Conservation (phyloP, 179 eudicot species). For the Spinacia oleracea region DNA sequence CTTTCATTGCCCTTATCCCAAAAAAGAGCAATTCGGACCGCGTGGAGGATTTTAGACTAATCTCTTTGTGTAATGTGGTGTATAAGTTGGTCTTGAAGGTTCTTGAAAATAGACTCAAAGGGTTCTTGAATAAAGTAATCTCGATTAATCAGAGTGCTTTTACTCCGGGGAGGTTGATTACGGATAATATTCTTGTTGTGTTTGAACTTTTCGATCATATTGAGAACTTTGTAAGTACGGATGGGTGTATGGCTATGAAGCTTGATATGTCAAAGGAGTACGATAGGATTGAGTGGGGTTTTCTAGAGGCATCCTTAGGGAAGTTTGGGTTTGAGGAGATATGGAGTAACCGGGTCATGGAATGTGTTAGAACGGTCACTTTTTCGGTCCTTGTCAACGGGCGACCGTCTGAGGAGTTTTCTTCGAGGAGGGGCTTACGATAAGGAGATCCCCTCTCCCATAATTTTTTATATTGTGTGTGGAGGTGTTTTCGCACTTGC, state of each 20-base stretch:
- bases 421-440: background rate
- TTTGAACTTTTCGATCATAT: constrained; percentile 2
- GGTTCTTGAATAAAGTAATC: no score
- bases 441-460: constrained; percentile 13
- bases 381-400: background rate
- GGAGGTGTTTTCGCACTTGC: background rate
- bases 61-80: constrained; percentile 1
- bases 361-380: background rate
- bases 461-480: background rate
- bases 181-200: background rate
- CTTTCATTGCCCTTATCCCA: background rate
- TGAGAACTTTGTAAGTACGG: background rate
- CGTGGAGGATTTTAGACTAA: background rate
- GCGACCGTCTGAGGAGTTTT: background rate
- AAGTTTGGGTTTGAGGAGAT: background rate
- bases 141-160: no score
- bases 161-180: background rate
- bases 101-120: no score
- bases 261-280: no score
- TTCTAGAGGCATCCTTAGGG: background rate
- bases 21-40: background rate
- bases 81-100: no score
- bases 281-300: background rate
- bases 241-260: background rate
- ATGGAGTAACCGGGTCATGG: background rate